Evolutionary conservation across 148 eudicot genomes (phyloP), one percentile per base, ranked within the genome.

Genomic region (Talinum fruticosum): DNA sequence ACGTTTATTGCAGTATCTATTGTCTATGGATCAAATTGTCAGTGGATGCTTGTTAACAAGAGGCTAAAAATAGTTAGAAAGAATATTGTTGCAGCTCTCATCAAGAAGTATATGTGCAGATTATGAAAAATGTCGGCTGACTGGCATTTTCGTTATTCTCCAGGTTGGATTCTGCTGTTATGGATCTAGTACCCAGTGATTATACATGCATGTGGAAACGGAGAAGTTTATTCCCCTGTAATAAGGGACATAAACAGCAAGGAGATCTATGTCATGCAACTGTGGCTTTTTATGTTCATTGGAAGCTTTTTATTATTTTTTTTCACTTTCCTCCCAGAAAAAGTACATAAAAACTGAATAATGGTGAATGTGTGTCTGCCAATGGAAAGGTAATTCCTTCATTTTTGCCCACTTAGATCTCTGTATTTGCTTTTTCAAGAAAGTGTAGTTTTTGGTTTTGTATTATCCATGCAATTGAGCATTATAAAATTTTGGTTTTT

Each of bases 371-470:
- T 49, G 54, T 14, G 21, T 49, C 19, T 13, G 15, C 54, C 21
- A 49, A 4, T 47, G 18, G 19, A 49, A 49, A 49, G 21, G 19
- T 49, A 49, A 49, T 19, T 49, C 54, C 3, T 49, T 49, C 15
- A 4, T 49, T 1, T n/a, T n/a, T n/a, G n/a, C n/a, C n/a, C 70
- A 38, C 36, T 14, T 19, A 37, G 19, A 5, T 66, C 34, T 0
- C 2, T 41, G 10, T 44, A 10, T 28, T 23, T 70, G 1, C 2
- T 12, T 13, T 70, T 71, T 16, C 36, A 65, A 18, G 16, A 65
- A 65, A 21, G 35, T 65, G 68, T 65, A 65, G 35, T 65, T 65
- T n/a, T n/a, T 65, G 32, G 35, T 32, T 10, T 65, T 65, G 68
- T 35, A 13, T 65, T 65, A 3, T 29, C 19, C 6, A 13, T 65